phyloP scores from a whole-genome alignment of 352 stramenopile species.

The Aphanomyces invadans region DNA sequence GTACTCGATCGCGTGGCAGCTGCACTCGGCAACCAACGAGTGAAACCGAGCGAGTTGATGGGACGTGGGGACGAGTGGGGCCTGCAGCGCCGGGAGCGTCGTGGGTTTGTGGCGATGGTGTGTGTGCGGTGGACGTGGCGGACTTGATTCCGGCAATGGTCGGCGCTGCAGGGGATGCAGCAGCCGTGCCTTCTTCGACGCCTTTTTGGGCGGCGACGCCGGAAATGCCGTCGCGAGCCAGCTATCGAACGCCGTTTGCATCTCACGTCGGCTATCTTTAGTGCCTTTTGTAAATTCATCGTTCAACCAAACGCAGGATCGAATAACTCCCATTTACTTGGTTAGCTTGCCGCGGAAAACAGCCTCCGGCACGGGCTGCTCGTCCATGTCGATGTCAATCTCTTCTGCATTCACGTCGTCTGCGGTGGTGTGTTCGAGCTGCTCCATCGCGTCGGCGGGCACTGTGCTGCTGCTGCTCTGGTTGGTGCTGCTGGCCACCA shows the following conservation, averaged over 20 bases:
- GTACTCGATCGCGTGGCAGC: no score
- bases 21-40: not conserved
- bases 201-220: not conserved
- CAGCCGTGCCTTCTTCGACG: not conserved
- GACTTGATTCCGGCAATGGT: not conserved
- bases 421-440: constrained; percentile 77
- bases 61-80: not conserved
- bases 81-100: not conserved
- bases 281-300: no score
- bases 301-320: no score
- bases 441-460: constrained; percentile 80
- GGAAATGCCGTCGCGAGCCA: not conserved
- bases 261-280: not conserved
- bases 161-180: not conserved
- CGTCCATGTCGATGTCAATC: constrained; percentile 82
- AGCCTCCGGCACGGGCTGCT: constrained; percentile 47
- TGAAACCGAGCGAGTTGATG: not conserved
- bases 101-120: no score
- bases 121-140: not conserved
- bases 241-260: not conserved
- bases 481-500: constrained; percentile 45
- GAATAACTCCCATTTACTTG: constrained; percentile 1
- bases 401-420: constrained; percentile 84
- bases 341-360: constrained; percentile 42
- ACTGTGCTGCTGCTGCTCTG: constrained; percentile 29